Evolutionary conservation across 768 basidiomycete genomes (phyloP), one percentile per base, ranked within the genome.

Genomic region (Sarcodon aspratus): DNA sequence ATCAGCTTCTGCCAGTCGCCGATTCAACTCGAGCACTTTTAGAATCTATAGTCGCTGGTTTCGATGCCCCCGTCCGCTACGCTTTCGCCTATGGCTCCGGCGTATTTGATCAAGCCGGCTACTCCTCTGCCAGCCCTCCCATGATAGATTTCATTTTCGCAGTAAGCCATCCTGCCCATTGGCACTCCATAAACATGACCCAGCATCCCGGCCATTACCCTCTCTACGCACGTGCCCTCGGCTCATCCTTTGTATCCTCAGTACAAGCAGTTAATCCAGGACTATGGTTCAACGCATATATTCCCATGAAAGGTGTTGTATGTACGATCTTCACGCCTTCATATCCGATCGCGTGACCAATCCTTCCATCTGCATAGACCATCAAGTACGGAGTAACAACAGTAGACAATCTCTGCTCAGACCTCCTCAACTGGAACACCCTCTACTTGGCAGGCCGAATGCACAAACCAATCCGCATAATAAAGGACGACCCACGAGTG

Each of bases 121-220:
- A 94, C 56, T 57, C 55, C 44, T 59, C 60, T 17, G 58, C 57
- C 10, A 64, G 69, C 13, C 63, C 58, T 38, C 93, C 93, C 0
- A 89, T 98, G 86, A 76, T 97, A 17, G 96, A 99, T 66, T 96
- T 98, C 58, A 78, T 99, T 64, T 90, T 99, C 62, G 94, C 93
- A 0, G 95, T 97, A 42, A 89, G 91, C 1, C 92, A 96, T 56
- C 75, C 96, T 0, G 77, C 75, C 10, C 91, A 96, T 59, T 99
- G 94, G 72, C 96, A 98, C 64, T 87, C 82, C 31, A 88, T 93
- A 64, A 99, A 99, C 64, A 83, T 98, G 79, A 76, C 84, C 45
- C 91, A 94, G 64, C 75, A 85, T 59, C 92, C 95, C 0, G 72
- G 78, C 7, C 96, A 99, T 66, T 99, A 99, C 61, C 85, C 95